Evolutionary conservation across 805 yeast genomes (phyloP), one percentile per base, ranked within the genome.

Genomic region (Metschnikowia bowlesiae): DNA sequence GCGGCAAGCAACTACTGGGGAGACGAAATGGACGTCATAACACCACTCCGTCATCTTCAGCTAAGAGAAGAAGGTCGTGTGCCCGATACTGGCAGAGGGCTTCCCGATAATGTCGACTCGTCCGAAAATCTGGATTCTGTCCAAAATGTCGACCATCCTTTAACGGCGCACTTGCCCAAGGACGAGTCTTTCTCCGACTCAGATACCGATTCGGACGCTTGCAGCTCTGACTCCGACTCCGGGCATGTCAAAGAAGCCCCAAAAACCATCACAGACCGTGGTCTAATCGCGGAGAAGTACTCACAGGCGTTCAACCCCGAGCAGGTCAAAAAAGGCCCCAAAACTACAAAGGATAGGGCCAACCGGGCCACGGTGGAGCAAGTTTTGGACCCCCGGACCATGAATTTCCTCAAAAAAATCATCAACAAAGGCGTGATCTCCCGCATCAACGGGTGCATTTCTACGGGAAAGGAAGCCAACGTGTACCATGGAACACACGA

Each of bases 381-480:
- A 66, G 99, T 94, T 1, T 70, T 94, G 51, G 99, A 94, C 66
- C 98, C 98, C 4, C 78, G 98, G 54, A 94, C 99, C 0, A 76
- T 91, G 72, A 75, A 82, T 59, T 92, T 92, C 62, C 74, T 94
- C 48, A 83, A 84, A 47, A 89, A 88, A 53, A 75, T 94, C 65
- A 84, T 89, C 66, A 87, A 84, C 62, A 84, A 87, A 59, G 96
- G 96, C 4, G 79, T 88, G 6, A 81, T 94, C 33, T 82, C 94
- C 2, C 82, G 87, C 57, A 84, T 94, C 60, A 89, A 91, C 60
- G 99, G 99, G 10, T 94, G 98, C 65, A 76, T 94, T 44, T 84
- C 94, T 60, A 94, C 99, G 0, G 99, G 99, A 44, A 94, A 94
- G 66, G 99, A 94, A 68, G 99, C 99, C n/a, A 94, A 94, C 62